Base-by-base conservation (phyloP, 1,284 basidiomycete genomes). In the Papiliotrema flavescens region DNA sequence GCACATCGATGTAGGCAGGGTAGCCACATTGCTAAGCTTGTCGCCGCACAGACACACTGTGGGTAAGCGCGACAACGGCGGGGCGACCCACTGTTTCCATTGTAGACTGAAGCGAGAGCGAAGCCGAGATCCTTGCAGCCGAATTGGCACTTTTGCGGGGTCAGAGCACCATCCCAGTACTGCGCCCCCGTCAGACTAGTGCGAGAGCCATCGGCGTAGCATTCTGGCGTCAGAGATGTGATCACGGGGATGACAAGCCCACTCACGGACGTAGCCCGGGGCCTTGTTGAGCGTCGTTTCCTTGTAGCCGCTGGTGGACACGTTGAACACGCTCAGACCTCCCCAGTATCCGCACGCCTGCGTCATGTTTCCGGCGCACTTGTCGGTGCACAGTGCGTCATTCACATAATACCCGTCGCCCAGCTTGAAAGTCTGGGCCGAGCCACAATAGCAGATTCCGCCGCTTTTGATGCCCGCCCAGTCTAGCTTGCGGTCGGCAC, bases 331-430 rank as follows among this genome's bases (percentile, higher is more conserved):
- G 39, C 48, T 49, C 48, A 41, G 26, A 3, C 48, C 48, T 9
- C 40, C 40, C 48, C 48, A 49, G 28, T 40, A 41, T 28, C 48
- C 48, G 26, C 48, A 49, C 6, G 48, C 17, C 48, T 49, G 48
- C 15, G 48, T 41, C 9, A 6, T n/a, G 20, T 49, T 49, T 3
- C 39, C 39, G 28, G 36, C n/a, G 26, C 48, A 49, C 28, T 49
- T 49, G 48, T 19, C 23, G 7, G 48, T 41, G 34, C 48, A 49
- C 11, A 49, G 11, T 23, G 36, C 40, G 3, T 40, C 36, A 14
- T 42, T 42, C 9, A 37, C 32, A 17, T 42, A 49, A 19, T 42
- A 28, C 23, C 48, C 48, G 20, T 40, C 48, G 3, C 48, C 48
- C 7, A 49, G 48, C 8, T n/a, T 28, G 34, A 41, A 49, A 3